A percentile compares a stretch with the other conserved stretches of the same genome.
These are phyloP conservation scores for Brassica hybrid DNA, from an alignment of 441 rosid genomes.

Conservation along the genomic window DNA sequence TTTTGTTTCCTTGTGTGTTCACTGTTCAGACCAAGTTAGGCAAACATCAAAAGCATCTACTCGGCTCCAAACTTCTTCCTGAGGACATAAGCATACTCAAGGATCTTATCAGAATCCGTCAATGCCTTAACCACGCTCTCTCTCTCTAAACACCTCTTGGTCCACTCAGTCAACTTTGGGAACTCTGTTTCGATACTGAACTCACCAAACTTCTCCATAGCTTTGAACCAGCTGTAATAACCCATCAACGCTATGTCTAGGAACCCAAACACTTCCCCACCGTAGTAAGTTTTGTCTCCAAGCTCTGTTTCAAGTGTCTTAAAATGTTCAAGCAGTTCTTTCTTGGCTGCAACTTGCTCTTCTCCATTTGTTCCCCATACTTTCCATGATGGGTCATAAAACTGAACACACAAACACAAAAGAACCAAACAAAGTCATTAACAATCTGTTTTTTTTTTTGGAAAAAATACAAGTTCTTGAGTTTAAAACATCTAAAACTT, in stretches of 20 bases:
- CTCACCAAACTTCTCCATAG: conserved; percentile 36
- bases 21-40: not conserved
- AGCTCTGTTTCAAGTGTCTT: conserved; percentile 39
- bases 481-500: not conserved
- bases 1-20: not conserved
- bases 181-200: conserved; percentile 41
- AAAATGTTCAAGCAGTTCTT: conserved; percentile 31
- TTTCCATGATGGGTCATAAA: conserved; percentile 37
- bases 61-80: conserved; percentile 31
- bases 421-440: not conserved
- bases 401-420: conserved; percentile 6
- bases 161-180: conserved; percentile 33
- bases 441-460: not conserved
- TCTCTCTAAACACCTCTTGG: conserved; percentile 36
- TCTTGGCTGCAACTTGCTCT: conserved; percentile 27
- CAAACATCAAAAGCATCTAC: not conserved
- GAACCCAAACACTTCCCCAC: conserved; percentile 37
- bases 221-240: conserved; percentile 40
- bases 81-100: conserved; percentile 11
- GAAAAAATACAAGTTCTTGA: not conserved
- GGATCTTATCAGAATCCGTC: conserved; percentile 36
- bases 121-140: conserved; percentile 39
- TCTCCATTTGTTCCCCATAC: conserved; percentile 39
- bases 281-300: conserved; percentile 32
- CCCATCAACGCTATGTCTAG: conserved; percentile 37